Evolutionary conservation across 1,284 basidiomycete species (phyloP), one percentile per base, ranked within the genome.

Genomic region (Trametes polyzona): DNA sequence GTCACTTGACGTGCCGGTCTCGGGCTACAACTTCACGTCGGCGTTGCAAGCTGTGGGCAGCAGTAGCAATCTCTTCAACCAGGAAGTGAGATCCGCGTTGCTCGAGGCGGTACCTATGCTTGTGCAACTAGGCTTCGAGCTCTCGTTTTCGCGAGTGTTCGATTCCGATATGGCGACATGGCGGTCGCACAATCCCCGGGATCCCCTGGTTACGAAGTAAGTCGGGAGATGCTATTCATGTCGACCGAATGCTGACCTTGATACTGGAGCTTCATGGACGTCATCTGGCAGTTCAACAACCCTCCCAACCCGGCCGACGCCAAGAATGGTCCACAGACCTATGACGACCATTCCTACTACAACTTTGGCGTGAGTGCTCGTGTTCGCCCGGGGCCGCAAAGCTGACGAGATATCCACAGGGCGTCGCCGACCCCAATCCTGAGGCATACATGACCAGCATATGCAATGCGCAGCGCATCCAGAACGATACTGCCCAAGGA

Each of bases 321-420:
- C 23, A 79, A 79, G 1, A 78, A 80, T 32, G 90, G 90, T 0
- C 85, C 88, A 16, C 85, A 88, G 62, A 76, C 73, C n/a, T 92
- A 91, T 62, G 90, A 92, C 65, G 87, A 90, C 55, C 90, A 92
- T 70, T 68, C 92, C 16, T 92, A 91, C 68, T 90, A 90, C 66
- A 79, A 81, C 49, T 89, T 83, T 57, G 87, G 87, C 16, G 86
- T 88, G 74, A 47, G 68, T 64, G 17, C 12, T n/a, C n/a, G n/a
- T n/a, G 3, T 5, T 4, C 9, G 24, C 0, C 21, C 12, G 12
- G 0, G 0, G 1, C 2, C 1, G 10, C 7, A 23, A 8, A 11
- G 2, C 14, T 4, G 27, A 39, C 65, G 40, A 62, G 30, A 16
- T 21, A 39, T 0, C 21, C 1, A 33, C 62, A 89, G 82, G 89